A percentile compares a stretch with the other conserved stretches of the same genome.
phyloP scores from a whole-genome alignment of 345 rosid species.

The Ceriops zippeliana region DNA sequence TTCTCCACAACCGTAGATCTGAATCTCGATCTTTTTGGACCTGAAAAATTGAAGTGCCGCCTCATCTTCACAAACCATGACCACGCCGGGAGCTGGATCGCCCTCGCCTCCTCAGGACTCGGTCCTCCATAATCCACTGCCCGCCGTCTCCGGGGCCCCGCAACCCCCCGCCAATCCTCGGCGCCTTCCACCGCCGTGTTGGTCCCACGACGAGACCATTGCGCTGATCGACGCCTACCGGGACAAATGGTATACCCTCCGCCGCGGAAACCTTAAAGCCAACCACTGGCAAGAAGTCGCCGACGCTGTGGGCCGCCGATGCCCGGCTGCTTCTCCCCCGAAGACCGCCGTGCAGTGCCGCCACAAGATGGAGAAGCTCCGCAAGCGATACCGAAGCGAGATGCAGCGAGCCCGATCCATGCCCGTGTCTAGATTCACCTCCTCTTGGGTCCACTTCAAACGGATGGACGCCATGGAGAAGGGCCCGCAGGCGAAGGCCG shows the following conservation, averaged over 20 bases:
- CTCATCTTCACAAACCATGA: not conserved
- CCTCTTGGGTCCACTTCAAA: constrained; percentile 89
- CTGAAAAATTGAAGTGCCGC: not conserved
- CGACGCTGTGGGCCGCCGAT: constrained; percentile 50
- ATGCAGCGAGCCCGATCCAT: constrained; percentile 84
- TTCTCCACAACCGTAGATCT: not conserved
- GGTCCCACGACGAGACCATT: constrained; percentile 85
- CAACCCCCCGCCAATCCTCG: constrained; percentile 39
- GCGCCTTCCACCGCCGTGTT: constrained; percentile 93
- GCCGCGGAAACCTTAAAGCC: constrained; percentile 91
- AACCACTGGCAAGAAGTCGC: constrained; percentile 96
- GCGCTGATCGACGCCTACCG: constrained; percentile 81
- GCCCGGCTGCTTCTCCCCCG: constrained; percentile 57
- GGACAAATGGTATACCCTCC: constrained; percentile 85
- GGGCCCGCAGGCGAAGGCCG: constrained; percentile 39
- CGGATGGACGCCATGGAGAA: constrained; percentile 91
- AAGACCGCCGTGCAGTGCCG: constrained; percentile 95
- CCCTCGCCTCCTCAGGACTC: not conserved
- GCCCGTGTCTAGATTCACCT: constrained; percentile 69
- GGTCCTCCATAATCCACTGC: not conserved
- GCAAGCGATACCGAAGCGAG: constrained; percentile 84
- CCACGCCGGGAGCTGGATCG: not conserved
- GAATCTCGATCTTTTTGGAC: not conserved
- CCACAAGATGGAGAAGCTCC: constrained; percentile 98
- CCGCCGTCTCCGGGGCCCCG: constrained; percentile 4